Percentiles rank a stretch among this genome's conserved stretches.
phyloP scores from a whole-genome alignment of 345 rosid species.

The Salix exigua region DNA sequence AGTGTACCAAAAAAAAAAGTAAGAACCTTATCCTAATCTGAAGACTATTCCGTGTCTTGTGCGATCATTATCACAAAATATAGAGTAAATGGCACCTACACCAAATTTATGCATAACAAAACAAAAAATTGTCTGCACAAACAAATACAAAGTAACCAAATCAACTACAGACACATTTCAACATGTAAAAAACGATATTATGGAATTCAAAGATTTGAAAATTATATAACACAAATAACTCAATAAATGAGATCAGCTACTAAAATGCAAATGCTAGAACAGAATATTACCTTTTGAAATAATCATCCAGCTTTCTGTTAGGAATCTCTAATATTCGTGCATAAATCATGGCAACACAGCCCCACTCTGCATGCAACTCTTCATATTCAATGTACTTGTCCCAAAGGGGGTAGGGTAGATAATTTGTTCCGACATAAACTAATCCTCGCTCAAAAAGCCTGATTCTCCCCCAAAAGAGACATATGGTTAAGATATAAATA shows the following conservation, averaged over 20 bases:
- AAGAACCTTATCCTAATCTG: background rate
- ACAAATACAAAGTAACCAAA: background rate
- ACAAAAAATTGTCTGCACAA: background rate
- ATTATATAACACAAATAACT: background rate
- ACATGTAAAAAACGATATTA: background rate
- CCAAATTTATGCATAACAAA: background rate
- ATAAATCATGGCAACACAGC: slow-evolving; percentile 68
- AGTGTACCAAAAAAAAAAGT: background rate
- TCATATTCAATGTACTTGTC: slow-evolving; percentile 94
- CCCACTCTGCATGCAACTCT: slow-evolving; percentile 87
- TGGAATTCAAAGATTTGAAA: background rate
- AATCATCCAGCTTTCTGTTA: slow-evolving; percentile 76
- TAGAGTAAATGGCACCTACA: background rate
- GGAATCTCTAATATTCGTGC: slow-evolving; percentile 83
- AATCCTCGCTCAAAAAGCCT: slow-evolving; percentile 92
- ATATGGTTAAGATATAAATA: slow-evolving; percentile 17
- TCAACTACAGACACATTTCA: background rate
- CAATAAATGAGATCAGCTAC: background rate
- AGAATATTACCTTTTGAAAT: slow-evolving; percentile 52
- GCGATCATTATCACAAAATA: background rate
- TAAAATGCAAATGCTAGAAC: background rate
- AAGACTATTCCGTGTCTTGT: background rate
- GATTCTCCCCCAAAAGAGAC: slow-evolving; percentile 22
- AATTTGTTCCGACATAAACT: slow-evolving; percentile 88
- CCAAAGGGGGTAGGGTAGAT: slow-evolving; percentile 77